phyloP scores from a whole-genome alignment of 805 yeast genomes.

The Yarrowia porcina region DNA sequence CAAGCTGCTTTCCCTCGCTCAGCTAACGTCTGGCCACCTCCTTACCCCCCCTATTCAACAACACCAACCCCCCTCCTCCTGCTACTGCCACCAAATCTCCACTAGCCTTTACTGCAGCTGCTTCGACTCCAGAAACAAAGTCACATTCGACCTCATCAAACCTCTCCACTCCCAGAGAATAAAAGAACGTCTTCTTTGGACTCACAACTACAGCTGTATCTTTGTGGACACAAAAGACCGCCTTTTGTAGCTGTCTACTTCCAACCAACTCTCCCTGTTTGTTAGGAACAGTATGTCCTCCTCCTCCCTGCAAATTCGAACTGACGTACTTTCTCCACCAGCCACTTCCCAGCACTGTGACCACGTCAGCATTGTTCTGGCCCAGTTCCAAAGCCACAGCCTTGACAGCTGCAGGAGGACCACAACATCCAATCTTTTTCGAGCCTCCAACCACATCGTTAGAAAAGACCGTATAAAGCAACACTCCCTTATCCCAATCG shows the following conservation, averaged over 20 bases:
- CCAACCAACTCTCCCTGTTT: conserved; percentile 27
- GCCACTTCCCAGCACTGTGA: conserved; percentile 39
- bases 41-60: background rate
- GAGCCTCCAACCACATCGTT: conserved; percentile 31
- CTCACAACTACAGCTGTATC: background rate
- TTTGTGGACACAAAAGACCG: background rate
- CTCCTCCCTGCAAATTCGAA: conserved; percentile 36
- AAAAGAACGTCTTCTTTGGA: background rate
- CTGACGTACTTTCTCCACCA: conserved; percentile 39
- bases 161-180: background rate
- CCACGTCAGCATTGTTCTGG: conserved; percentile 31
- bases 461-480: conserved; percentile 40
- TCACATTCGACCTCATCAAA: background rate
- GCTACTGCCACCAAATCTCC: conserved; percentile 5
- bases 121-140: conserved; percentile 9
- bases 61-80: background rate
- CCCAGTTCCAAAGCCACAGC: conserved; percentile 32
- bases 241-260: background rate
- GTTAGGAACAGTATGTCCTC: conserved; percentile 38
- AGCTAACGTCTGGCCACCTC: background rate
- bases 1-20: too few relatives aligned
- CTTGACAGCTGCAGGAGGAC: background rate
- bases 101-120: background rate
- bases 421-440: conserved; percentile 7
- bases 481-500: conserved; percentile 39